Base-by-base conservation (phyloP, 495 filamentous ascomycete genomes). In the Lasiosphaeris hirsuta region DNA sequence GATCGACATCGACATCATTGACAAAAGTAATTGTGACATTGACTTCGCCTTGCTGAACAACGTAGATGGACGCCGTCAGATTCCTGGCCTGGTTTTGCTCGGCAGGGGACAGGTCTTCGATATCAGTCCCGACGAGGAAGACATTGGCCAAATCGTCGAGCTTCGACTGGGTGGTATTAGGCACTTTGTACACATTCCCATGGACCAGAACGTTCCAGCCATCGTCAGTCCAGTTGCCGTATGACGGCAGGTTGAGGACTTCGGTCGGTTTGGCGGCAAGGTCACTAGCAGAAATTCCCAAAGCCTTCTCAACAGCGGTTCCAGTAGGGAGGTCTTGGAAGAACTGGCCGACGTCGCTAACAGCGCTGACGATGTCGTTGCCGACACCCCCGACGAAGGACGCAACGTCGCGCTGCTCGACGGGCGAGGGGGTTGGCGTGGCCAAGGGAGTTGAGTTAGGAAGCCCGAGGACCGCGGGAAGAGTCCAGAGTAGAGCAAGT, bases 191-290 rank as follows among this genome's bases (percentile, higher is more conserved):
- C 14, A 90, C 84, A 63, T 90, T 90, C 59, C 88, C 89, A 58
- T 87, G 88, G 64, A 92, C 84, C 13, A 85, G 80, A 6, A 90
- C 73, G 54, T 86, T 89, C 89, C 89, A 92, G 39, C 85, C 86
- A 44, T 81, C 72, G 15, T 81, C 75, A n/a, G 88, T 90, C 81
- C 84, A 92, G 59, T 92, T 92, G 37, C 79, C 89, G 67, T 92
- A 92, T n/a, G 80, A 79, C 72, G 86, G 85, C 9, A 92, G 71
- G 61, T 90, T 90, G 49, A 91, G 66, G 14, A 88, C 86, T 59
- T 89, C 80, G 2, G 88, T 87, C 1, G 89, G 88, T 38, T 81
- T 69, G 5, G 84, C 80, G 11, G 65, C 75, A 18, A 89, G 67
- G n/a, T 84, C 78, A 10, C 63, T 63, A 50, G 81, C 75, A 49